These are phyloP conservation scores for Cotoneaster glaucophyllus DNA, from an alignment of 306 rosid species.

Conservation along the genomic window DNA sequence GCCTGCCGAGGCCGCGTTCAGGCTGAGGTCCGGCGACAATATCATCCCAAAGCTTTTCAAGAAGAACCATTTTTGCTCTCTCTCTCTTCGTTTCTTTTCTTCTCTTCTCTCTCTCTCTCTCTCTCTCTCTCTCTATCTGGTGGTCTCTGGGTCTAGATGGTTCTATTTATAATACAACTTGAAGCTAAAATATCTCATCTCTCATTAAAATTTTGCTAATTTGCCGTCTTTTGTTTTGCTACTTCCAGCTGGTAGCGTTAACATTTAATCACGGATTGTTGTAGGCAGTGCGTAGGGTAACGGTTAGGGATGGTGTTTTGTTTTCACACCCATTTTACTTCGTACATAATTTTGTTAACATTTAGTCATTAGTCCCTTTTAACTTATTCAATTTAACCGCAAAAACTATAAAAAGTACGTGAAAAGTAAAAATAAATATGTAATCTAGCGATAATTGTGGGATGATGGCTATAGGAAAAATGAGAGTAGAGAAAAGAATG, in stretches of 20 bases:
- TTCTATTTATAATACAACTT: slow-evolving; percentile 15
- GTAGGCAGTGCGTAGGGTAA: not conserved
- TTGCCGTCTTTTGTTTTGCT: not conserved
- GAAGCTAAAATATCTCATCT: slow-evolving; percentile 28
- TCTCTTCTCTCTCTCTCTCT: no score
- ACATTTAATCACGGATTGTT: not conserved
- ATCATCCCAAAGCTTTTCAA: slow-evolving; percentile 93
- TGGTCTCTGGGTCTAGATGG: not conserved
- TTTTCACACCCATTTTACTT: no score
- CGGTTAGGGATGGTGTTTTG: no score
- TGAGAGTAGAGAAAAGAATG: not conserved
- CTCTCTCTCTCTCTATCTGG: not conserved
- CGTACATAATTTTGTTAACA: no score
- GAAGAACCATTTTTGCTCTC: slow-evolving; percentile 44
- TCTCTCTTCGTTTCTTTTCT: no score
- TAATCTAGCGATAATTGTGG: not conserved
- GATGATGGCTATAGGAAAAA: slow-evolving; percentile 1
- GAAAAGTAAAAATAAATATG: no score
- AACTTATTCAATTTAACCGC: no score
- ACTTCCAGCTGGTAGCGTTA: slow-evolving; percentile 19
- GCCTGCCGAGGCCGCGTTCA: slow-evolving; percentile 71
- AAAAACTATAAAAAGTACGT: no score
- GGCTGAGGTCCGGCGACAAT: slow-evolving; percentile 80
- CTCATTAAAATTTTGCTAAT: not conserved
- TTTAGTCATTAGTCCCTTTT: no score